Conservation (phyloP, 805 yeast species). For the Nakazawaea pomicola region DNA sequence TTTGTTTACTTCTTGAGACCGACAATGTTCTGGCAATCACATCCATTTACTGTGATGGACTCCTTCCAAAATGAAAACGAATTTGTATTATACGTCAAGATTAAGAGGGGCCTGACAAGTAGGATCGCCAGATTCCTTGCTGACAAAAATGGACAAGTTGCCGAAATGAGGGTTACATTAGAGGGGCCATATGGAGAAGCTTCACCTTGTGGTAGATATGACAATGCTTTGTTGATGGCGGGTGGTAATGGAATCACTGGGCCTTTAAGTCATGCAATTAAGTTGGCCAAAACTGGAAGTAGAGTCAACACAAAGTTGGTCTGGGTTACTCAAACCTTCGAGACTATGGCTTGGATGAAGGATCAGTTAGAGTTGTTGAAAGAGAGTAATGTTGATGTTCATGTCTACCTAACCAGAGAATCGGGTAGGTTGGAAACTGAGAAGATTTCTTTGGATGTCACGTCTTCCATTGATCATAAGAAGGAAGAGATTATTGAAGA, state of each 20-base stretch:
- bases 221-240: constrained; percentile 54
- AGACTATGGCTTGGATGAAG: constrained; percentile 23
- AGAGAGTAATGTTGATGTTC: constrained; percentile 22
- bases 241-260: constrained; percentile 79
- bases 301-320: constrained; percentile 17
- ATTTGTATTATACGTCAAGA: constrained; percentile 41
- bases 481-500: constrained; percentile 11
- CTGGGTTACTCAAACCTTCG: constrained; percentile 25
- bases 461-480: constrained; percentile 1
- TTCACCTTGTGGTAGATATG: constrained; percentile 42
- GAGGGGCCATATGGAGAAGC: constrained; percentile 73
- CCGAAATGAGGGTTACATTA: constrained; percentile 31
- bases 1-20: constrained; percentile 53
- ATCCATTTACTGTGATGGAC: constrained; percentile 62
- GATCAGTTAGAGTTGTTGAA: constrained; percentile 20
- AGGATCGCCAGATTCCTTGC: constrained; percentile 29
- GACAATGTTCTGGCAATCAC: constrained; percentile 60
- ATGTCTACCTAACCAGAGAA: constrained; percentile 34
- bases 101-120: constrained; percentile 55
- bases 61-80: constrained; percentile 31
- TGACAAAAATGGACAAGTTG: constrained; percentile 20
- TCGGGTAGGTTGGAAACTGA: background rate
- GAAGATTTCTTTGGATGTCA: constrained; percentile 13
- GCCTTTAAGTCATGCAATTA: constrained; percentile 32
- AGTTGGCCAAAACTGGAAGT: constrained; percentile 9